Evolutionary conservation across 345 rosid species (phyloP).

Genomic region (Ceriops zippeliana): DNA sequence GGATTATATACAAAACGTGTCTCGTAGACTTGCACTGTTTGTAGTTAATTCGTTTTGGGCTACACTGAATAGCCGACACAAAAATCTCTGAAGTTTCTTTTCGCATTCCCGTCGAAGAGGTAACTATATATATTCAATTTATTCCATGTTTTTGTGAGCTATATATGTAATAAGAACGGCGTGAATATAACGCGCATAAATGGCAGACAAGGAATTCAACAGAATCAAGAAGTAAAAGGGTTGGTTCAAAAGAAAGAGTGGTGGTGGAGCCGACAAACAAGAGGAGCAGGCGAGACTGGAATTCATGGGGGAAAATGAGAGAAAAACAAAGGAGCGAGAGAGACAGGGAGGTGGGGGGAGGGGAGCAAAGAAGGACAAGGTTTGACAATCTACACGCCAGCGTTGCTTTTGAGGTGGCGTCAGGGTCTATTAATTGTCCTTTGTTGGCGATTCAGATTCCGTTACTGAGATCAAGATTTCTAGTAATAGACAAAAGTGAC

Average conservation of each 20-base stretch:
- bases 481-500: background rate
- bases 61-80: background rate
- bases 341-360: background rate
- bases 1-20: no score
- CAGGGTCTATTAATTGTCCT: constrained; percentile 25
- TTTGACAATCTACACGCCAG: constrained; percentile 24
- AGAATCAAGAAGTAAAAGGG: background rate
- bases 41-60: no score
- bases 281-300: background rate
- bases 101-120: no score
- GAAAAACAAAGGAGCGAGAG: constrained; percentile 10
- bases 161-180: background rate
- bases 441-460: constrained; percentile 33
- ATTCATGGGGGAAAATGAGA: constrained; percentile 4
- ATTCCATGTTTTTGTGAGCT: no score
- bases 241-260: constrained; percentile 10
- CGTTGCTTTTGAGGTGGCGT: constrained; percentile 42
- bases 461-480: constrained; percentile 3
- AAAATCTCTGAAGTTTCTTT: background rate
- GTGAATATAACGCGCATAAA: background rate
- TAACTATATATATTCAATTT: no score
- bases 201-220: constrained; percentile 8
- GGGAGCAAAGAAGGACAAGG: constrained; percentile 22
- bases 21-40: no score
- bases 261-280: constrained; percentile 2